phyloP scores from a whole-genome alignment of 2,329 filamentous ascomycete genomes.

The Cadophora luteo-olivacea region DNA sequence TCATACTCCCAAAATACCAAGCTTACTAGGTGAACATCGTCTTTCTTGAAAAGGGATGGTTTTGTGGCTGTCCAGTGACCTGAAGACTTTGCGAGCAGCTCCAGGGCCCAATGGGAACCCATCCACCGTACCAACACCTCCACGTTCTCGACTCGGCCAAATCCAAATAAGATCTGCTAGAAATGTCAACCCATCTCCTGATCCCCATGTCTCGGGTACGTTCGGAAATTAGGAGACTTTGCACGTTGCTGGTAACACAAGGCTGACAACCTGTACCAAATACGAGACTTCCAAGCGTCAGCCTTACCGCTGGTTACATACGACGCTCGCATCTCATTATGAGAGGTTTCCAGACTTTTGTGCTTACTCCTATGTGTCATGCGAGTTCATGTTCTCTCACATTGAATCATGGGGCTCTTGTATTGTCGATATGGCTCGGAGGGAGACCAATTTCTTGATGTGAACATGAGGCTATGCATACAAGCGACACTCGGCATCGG shows the following conservation, averaged over 20 bases:
- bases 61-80: too few relatives aligned
- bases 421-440: too few relatives aligned
- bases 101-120: neutral
- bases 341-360: neutral
- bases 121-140: neutral
- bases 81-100: too few relatives aligned
- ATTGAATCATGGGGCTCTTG: too few relatives aligned
- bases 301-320: neutral
- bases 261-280: neutral
- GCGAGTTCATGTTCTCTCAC: too few relatives aligned
- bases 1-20: too few relatives aligned
- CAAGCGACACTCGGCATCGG: neutral
- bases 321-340: neutral
- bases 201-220: neutral
- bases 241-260: constrained; percentile 1
- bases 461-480: neutral
- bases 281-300: neutral
- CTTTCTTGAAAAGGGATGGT: too few relatives aligned
- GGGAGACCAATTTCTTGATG: too few relatives aligned
- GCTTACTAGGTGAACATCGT: too few relatives aligned
- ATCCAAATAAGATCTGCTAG: too few relatives aligned
- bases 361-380: constrained; percentile 1
- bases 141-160: neutral
- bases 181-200: neutral
- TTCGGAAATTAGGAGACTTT: constrained; percentile 2